Conservation (phyloP, 2,329 filamentous ascomycete species). For the Stagonosporopsis rhizophila region DNA sequence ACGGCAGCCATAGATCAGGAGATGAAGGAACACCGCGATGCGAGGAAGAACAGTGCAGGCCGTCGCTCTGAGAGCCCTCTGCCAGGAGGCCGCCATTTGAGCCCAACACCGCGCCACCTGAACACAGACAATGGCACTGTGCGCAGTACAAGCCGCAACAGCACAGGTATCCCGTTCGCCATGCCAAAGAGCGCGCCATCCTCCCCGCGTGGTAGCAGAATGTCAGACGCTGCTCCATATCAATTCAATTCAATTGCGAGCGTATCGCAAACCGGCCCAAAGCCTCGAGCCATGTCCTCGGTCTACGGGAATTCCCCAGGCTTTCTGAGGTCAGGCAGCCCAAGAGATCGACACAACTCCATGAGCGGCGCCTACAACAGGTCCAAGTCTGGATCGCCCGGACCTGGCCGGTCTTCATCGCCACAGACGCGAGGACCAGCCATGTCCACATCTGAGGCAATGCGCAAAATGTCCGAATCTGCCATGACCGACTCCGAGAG, state of each 20-base stretch:
- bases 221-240: conserved; percentile 50
- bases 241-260: conserved; percentile 55
- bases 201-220: conserved; percentile 38
- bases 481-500: conserved; percentile 18
- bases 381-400: conserved; percentile 51
- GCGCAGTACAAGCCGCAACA: conserved; percentile 45
- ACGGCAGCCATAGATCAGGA: conserved; percentile 81
- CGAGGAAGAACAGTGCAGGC: conserved; percentile 36
- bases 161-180: conserved; percentile 38
- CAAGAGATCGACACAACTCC: conserved; percentile 49
- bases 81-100: conserved; percentile 58
- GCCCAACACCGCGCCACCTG: conserved; percentile 66
- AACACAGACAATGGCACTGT: conserved; percentile 49
- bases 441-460: conserved; percentile 14
- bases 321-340: conserved; percentile 28
- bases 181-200: conserved; percentile 33
- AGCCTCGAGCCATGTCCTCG: conserved; percentile 56
- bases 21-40: conserved; percentile 70
- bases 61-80: conserved; percentile 38
- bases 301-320: conserved; percentile 44
- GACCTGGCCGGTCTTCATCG: conserved; percentile 45
- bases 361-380: conserved; percentile 47
- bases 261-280: conserved; percentile 51
- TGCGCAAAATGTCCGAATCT: conserved; percentile 21
- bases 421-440: conserved; percentile 33